A percentile compares a stretch with the other conserved stretches of the same genome.
Conservation (phyloP, 2,329 filamentous ascomycete species). For the Mycosphaerella arachidis region DNA sequence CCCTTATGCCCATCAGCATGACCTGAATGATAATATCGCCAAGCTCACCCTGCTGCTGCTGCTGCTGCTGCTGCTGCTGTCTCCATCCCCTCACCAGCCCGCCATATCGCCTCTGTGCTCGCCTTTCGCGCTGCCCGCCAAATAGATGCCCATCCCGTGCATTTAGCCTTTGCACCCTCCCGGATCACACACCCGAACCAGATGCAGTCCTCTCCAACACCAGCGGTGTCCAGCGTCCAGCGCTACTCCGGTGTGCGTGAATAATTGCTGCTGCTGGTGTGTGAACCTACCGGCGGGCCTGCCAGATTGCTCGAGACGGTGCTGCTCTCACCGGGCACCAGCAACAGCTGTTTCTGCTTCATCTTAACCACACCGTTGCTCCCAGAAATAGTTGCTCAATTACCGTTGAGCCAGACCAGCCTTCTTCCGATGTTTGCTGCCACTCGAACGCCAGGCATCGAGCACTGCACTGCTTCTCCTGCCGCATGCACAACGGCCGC, state of each 20-base stretch:
- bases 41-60: not conserved
- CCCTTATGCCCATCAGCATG: not conserved
- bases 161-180: conserved; percentile 7
- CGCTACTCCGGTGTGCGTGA: not conserved
- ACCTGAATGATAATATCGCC: not conserved
- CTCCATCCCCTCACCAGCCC: not conserved
- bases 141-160: not conserved
- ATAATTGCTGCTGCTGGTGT: not conserved
- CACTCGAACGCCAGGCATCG: not conserved
- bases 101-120: not conserved
- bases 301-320: conserved; percentile 1
- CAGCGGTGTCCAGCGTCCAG: not conserved
- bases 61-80: not conserved
- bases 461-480: not conserved
- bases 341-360: not conserved
- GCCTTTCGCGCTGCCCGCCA: not conserved
- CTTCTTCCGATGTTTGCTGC: not conserved
- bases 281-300: not conserved
- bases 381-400: conserved; percentile 2
- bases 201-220: not conserved
- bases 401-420: not conserved
- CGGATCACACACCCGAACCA: conserved; percentile 11
- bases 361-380: not conserved
- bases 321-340: not conserved
- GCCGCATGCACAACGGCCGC: not conserved